A percentile compares a stretch with the other conserved stretches of the same genome.
Evolutionary conservation across 768 basidiomycete species (phyloP).

Genomic region (Roridomyces roridus): DNA sequence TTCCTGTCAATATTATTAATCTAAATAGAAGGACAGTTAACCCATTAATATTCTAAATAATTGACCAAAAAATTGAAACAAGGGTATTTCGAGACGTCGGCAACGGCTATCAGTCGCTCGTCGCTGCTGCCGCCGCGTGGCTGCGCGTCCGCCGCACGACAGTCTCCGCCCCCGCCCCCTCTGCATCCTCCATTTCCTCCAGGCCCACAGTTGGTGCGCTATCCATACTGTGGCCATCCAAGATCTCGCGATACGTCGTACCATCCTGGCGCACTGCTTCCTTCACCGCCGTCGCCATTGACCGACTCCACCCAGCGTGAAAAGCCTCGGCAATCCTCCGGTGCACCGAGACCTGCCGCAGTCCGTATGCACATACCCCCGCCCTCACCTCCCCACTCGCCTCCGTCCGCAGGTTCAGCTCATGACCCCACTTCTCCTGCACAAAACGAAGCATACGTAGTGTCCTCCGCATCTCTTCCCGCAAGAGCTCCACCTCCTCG

Average conservation of each 20-base stretch:
- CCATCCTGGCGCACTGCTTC: slow-evolving; percentile 1
- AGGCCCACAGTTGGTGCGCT: no score
- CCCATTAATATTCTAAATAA: no score
- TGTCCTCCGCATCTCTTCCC: slow-evolving; percentile 26
- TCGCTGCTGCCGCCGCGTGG: no score
- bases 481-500: slow-evolving; percentile 27
- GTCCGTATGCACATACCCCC: not conserved
- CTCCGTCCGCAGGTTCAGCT: not conserved
- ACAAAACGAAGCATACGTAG: slow-evolving; percentile 2
- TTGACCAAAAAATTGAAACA: no score
- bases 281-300: not conserved
- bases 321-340: not conserved
- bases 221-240: not conserved
- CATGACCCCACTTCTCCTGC: not conserved
- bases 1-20: no score
- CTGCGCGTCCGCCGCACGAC: not conserved
- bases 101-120: no score
- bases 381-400: not conserved
- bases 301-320: not conserved
- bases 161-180: not conserved
- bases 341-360: not conserved
- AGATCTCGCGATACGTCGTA: not conserved
- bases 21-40: no score
- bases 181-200: not conserved
- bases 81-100: no score